Base-by-base conservation (phyloP, 495 filamentous ascomycete genomes). In the Parathielavia hyrcaniae region DNA sequence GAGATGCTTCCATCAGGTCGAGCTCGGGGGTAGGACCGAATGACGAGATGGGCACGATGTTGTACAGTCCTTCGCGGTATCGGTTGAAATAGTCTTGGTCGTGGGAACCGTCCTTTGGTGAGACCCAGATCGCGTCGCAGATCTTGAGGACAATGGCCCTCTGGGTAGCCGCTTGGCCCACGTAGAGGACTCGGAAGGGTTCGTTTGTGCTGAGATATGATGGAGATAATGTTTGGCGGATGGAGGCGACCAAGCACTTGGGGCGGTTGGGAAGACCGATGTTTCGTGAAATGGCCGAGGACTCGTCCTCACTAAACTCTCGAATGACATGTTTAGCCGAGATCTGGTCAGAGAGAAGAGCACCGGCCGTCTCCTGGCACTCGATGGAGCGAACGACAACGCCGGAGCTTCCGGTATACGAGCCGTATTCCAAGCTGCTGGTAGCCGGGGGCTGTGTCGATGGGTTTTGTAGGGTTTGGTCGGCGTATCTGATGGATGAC, bases 141-240 rank as follows among this genome's bases (percentile, higher is more conserved):
- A 90, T 77, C 70, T 91, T 91, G 65, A 86, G 81, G n/a, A 89
- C 76, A 58, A 91, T 87, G 35, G 83, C 80, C 54, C 85, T 80
- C 56, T 85, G 83, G 23, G 79, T 81, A 7, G 78, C 79, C 0
- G 82, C 64, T 50, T 79, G 80, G 16, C 87, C 87, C 26, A 87
- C 71, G 56, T 89, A 90, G 5, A 90, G 73, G 23, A 91, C 76
- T 32, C 85, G 79, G 50, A 88, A 84, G 6, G 87, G 84, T 59
- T 84, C 84, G 20, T 83, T 74, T 38, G 83, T 79, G 41, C 79
- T 78, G 14, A 90, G 77, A 36, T 78, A 77, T 39, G 79, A 73
- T 50, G 80, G 83, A 40, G 81, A 83, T 85, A 91, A 88, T 36
- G 81, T 88, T 67, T 89, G 86, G 53, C 86, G 80, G 22, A 89